Evolutionary conservation across 1,284 basidiomycete genomes (phyloP).

Genomic region (Caloboletus firmus): DNA sequence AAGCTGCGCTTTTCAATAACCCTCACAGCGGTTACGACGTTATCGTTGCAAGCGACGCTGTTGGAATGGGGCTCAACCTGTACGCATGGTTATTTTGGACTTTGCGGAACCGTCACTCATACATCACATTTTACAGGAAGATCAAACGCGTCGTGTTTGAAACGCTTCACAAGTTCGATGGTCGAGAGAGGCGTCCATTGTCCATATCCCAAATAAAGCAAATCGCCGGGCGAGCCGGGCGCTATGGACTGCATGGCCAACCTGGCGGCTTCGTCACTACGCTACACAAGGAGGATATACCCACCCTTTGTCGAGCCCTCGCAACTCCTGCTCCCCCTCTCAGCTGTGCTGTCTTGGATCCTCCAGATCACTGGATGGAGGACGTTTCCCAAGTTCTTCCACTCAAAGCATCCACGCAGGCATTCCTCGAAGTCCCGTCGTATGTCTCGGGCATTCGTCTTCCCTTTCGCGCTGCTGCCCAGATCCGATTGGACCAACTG

Average conservation of each 20-base stretch:
- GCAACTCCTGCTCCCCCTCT: conserved; percentile 39
- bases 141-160: conserved; percentile 92
- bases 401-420: neutral
- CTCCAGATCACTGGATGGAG: conserved; percentile 26
- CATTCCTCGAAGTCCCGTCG: conserved; percentile 31
- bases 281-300: conserved; percentile 65
- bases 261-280: conserved; percentile 74
- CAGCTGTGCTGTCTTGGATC: conserved; percentile 36
- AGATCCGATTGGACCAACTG: conserved; percentile 32
- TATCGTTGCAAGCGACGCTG: conserved; percentile 78
- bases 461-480: conserved; percentile 40
- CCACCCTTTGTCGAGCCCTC: conserved; percentile 53
- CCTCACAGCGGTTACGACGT: conserved; percentile 68
- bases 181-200: conserved; percentile 52
- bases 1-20: conserved; percentile 79
- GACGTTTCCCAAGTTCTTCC: conserved; percentile 43
- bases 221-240: conserved; percentile 94
- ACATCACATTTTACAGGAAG: conserved; percentile 54
- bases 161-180: conserved; percentile 73
- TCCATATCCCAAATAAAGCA: conserved; percentile 90
- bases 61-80: conserved; percentile 86
- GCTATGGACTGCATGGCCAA: conserved; percentile 73
- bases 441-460: conserved; percentile 45
- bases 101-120: neutral
- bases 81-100: conserved; percentile 38